Evolutionary conservation across 805 yeast genomes (phyloP).

Genomic region (Vanderwaltozyma polyspora): DNA sequence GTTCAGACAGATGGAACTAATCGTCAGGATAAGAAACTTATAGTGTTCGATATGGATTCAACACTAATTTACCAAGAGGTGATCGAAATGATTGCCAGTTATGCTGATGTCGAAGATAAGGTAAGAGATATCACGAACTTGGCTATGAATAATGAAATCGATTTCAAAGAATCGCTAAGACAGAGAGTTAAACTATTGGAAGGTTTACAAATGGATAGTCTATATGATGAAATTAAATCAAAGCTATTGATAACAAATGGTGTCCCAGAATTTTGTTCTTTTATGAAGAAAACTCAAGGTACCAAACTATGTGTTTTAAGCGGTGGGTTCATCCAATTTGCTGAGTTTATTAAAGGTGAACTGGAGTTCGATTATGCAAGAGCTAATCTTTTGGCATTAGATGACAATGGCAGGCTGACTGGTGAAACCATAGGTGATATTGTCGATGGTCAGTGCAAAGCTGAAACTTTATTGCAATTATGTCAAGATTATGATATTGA

Average conservation of each 20-base stretch:
- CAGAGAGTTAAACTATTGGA: constrained; percentile 68
- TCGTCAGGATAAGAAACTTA: constrained; percentile 35
- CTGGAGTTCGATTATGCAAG: constrained; percentile 76
- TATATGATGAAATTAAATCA: constrained; percentile 70
- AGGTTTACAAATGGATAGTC: constrained; percentile 60
- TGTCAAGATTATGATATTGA: constrained; percentile 45
- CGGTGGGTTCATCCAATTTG: constrained; percentile 91
- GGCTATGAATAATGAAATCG: constrained; percentile 96
- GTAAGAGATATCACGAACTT: constrained; percentile 83
- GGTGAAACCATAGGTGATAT: constrained; percentile 73
- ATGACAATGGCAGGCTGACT: constrained; percentile 39
- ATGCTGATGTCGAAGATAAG: constrained; percentile 79
- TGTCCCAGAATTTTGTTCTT: constrained; percentile 56
- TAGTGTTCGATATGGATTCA: constrained; percentile 96
- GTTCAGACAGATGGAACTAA: constrained; percentile 14
- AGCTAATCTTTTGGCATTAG: constrained; percentile 60
- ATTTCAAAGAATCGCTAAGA: constrained; percentile 69
- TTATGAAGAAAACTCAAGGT: constrained; percentile 40
- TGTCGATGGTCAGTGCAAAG: constrained; percentile 81
- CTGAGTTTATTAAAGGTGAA: constrained; percentile 54
- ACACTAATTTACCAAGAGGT: constrained; percentile 94
- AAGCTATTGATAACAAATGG: constrained; percentile 77
- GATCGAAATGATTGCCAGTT: constrained; percentile 87
- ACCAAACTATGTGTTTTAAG: constrained; percentile 75
- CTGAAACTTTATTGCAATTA: constrained; percentile 52